Conservation (phyloP, 257 asterid genomes). For the Marsdenia floribunda region DNA sequence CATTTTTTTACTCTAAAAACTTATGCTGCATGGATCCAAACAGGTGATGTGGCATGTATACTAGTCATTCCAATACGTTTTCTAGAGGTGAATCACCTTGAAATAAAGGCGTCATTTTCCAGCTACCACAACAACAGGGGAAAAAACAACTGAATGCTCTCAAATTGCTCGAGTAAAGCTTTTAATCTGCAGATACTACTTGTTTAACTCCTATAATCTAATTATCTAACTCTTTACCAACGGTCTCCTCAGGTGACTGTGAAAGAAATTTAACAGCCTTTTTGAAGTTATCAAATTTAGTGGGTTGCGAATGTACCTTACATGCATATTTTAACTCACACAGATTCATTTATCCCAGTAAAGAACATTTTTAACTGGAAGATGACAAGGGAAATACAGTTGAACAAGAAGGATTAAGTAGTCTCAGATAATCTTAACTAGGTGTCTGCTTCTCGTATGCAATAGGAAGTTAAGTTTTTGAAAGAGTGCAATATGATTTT, state of each 20-base stretch:
- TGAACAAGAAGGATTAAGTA: neutral
- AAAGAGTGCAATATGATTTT: no score
- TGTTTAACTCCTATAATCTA: no score
- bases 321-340: neutral
- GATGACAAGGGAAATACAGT: neutral
- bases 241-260: no score
- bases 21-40: no score
- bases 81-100: no score
- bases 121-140: no score
- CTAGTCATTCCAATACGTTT: no score
- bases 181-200: neutral
- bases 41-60: no score
- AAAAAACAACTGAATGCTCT: neutral
- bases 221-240: neutral
- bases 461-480: no score
- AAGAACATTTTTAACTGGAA: neutral
- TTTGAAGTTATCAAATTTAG: neutral
- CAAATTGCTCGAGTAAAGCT: neutral
- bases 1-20: no score
- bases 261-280: no score
- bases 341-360: neutral
- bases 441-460: neutral
- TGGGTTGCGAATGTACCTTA: neutral
- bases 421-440: neutral
- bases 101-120: no score